Evolutionary conservation across 306 rosid genomes (phyloP), one percentile per base, ranked within the genome.

Genomic region (Gynostemma pentaphyllum): DNA sequence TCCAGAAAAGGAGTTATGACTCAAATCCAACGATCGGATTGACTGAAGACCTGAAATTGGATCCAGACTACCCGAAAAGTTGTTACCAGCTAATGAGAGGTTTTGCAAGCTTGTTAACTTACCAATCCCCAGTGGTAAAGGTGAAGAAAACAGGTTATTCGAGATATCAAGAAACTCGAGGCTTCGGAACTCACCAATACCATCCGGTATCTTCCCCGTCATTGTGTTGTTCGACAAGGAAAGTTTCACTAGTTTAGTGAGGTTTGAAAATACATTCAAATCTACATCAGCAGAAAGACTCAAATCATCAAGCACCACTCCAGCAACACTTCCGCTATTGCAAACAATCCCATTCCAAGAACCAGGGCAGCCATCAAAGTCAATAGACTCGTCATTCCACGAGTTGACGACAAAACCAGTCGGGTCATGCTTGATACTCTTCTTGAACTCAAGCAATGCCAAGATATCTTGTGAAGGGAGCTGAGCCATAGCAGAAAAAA

Each of bases 381-480:
- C 99, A 60, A 94, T 88, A 51, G 99, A 94, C 71, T 88, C 99
- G 42, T 94, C 99, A 69, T 88, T 94, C 99, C 99, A 94, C 11
- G 99, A 94, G 74, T 59, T 83, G 46, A 88, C 73, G 18, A 94
- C 95, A 84, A 74, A 86, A 22, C 95, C 91, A 32, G 87, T 83
- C 34, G 99, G 99, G 71, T 94, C 99, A 76, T 87, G 95, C 86
- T 88, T 94, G 72, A 94, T 70, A 46, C 87, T 80, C 85, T 84
- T 94, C 87, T 87, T 88, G 73, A 94, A 94, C 67, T 83, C 95
- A 27, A 94, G 80, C 76, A 94, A 72, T 46, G 97, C 83, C 77
- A 94, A 69, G 68, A 94, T 94, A 73, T 94, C 99, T 75, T 89
- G 97, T 5, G 99, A 94, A 76, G 97, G 97, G 67, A 94, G 97